Evolutionary conservation across 2,329 filamentous ascomycete genomes (phyloP), one percentile per base, ranked within the genome.

Genomic region (Cercospora brassicicola): DNA sequence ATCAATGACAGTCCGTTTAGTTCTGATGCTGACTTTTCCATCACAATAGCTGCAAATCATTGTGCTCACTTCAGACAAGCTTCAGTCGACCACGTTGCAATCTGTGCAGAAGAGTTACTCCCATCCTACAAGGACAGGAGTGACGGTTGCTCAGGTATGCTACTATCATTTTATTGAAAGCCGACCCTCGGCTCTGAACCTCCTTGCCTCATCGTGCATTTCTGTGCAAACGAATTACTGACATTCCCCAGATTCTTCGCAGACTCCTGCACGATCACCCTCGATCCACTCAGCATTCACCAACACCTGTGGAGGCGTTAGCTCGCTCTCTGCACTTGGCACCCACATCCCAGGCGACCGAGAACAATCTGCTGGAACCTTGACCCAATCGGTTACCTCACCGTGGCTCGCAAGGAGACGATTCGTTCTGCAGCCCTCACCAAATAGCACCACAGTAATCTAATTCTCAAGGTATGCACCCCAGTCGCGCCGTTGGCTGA

Each of bases 241-340:
- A 78, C 80, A 82, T 82, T 82, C 76, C 79, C 77, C 77, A 80
- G 75, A 77, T 75, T 76, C 71, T 79, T 74, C 78, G 79, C 79
- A 77, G 76, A 73, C 73, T 76, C 70, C 68, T 72, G 71, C 73
- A 69, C 76, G 73, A 76, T 74, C 69, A 55, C 55, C 31, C 68
- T 70, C 72, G 65, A 68, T 73, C 73, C 67, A 69, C 65, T 72
- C 67, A 71, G 67, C 67, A 57, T 67, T 72, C 68, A 73, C 67
- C 72, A 72, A 69, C 75, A 75, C 36, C 75, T 77, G 82, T 78
- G 82, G 83, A 84, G 82, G 81, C 83, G 83, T 85, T 85, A 83
- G 81, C 79, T 84, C 83, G 83, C 82, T 81, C 79, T 85, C 82
- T 84, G 79, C 82, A 78, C 67, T 78, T 78, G 65, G 67, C 69